Evolutionary conservation across 768 basidiomycete genomes (phyloP), one percentile per base, ranked within the genome.

Genomic region (Termitomyces sp.): DNA sequence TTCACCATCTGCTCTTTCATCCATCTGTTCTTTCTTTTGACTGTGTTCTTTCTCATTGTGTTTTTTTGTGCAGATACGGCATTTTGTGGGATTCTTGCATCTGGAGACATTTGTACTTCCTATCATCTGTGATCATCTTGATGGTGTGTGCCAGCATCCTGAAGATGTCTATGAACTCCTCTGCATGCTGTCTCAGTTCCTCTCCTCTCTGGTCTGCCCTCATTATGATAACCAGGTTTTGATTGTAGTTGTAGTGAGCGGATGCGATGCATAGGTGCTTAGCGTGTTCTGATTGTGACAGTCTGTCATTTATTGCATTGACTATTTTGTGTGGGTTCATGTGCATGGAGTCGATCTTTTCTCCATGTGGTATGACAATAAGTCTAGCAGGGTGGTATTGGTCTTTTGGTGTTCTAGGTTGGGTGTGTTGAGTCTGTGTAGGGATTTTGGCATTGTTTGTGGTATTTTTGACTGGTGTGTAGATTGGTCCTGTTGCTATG

Each of bases 31-130:
- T 29, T 29, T 29, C 4, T 29, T 29, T 29, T 29, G 29, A 29
- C 29, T 29, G 29, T 29, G 29, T 29, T 29, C 29, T 6, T 29
- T 29, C 29, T 29, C 29, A 29, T 29, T 29, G 29, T 29, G 29
- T 3, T 29, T 29, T 6, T 29, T 29, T 29, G 29, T 6, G 29
- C 29, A 29, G 29, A 29, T 29, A 29, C 6, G 29, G 29, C 29
- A 29, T 64, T 0, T n/a, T n/a, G n/a, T n/a, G n/a, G n/a, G n/a
- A n/a, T n/a, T n/a, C n/a, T n/a, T n/a, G n/a, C n/a, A 68, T 42
- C 26, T 62, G 50, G 1, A 66, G 57, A n/a, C n/a, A n/a, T 51
- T 65, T 68, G 55, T 29, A 68, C 49, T 63, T 60, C 26, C 59
- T 63, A 46, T 68, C 66, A 41, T 63, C 67, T 28, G 59, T 57